Evolutionary conservation across 1,284 basidiomycete genomes (phyloP).

Genomic region (Clitocybe nebularis): DNA sequence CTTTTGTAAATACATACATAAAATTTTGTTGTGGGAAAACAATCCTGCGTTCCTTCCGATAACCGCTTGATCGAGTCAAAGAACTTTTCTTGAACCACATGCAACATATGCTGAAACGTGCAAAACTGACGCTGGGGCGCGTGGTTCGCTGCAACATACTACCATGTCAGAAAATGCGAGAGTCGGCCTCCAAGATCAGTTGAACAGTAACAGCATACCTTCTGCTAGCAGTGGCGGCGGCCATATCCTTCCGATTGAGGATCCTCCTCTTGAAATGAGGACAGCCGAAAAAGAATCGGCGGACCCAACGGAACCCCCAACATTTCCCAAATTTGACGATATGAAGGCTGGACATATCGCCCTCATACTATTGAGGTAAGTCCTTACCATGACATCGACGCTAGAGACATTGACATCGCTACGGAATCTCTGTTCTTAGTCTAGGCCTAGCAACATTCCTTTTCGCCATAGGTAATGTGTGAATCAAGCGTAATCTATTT

Average conservation of each 20-base stretch:
- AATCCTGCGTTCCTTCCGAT: too few relatives aligned
- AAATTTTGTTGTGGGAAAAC: background rate
- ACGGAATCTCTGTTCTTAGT: slow-evolving; percentile 15
- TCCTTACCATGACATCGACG: background rate
- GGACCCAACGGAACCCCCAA: background rate
- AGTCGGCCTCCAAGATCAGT: too few relatives aligned
- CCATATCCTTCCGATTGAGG: too few relatives aligned
- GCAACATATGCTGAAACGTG: too few relatives aligned
- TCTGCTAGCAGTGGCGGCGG: too few relatives aligned
- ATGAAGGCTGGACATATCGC: slow-evolving; percentile 17
- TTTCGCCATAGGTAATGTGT: slow-evolving; percentile 26
- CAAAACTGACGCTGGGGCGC: background rate
- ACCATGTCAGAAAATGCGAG: background rate
- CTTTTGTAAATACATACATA: background rate
- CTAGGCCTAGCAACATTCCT: slow-evolving; percentile 27
- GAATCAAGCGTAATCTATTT: too few relatives aligned
- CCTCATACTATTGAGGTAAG: slow-evolving; percentile 19
- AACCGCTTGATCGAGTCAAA: too few relatives aligned
- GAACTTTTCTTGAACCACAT: too few relatives aligned
- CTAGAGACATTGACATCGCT: background rate
- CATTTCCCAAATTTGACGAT: slow-evolving; percentile 19
- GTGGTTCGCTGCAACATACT: background rate
- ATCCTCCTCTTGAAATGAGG: background rate
- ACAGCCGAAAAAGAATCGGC: background rate
- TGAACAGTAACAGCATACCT: too few relatives aligned